Percentiles rank a stretch among this genome's conserved stretches.
Conservation (phyloP, 495 filamentous ascomycete genomes). For the Penicillium macrosclerotiorum region DNA sequence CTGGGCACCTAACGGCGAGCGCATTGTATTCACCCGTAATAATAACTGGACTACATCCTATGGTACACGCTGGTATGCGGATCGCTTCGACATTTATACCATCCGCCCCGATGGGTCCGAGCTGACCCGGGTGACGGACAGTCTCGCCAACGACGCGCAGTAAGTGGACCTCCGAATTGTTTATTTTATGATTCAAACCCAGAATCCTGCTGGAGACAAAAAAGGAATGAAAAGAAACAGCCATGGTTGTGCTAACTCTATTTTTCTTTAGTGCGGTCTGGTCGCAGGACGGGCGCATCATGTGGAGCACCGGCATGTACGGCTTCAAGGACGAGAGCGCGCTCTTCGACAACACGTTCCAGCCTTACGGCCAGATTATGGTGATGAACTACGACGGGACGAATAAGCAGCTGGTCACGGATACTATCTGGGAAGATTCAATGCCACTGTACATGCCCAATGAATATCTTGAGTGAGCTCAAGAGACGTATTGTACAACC, state of each 20-base stretch:
- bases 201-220: too few species aligned
- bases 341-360: constrained; percentile 34
- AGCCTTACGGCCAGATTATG: constrained; percentile 37
- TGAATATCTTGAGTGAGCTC: too few species aligned
- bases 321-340: constrained; percentile 33
- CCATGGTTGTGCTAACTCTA: too few species aligned
- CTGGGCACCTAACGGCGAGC: constrained; percentile 28
- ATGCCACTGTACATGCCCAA: constrained; percentile 32
- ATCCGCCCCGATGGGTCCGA: constrained; percentile 37
- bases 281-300: constrained; percentile 34
- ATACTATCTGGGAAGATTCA: constrained; percentile 36
- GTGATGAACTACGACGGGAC: constrained; percentile 32
- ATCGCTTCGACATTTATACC: constrained; percentile 37
- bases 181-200: too few species aligned
- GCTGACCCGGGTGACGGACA: constrained; percentile 29
- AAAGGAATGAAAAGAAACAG: too few species aligned
- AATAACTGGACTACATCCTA: constrained; percentile 13
- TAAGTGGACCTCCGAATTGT: too few species aligned
- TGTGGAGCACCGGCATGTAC: constrained; percentile 32
- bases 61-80: neutral
- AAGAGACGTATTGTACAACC: too few species aligned
- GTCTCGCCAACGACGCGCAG: constrained; percentile 40
- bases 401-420: constrained; percentile 29
- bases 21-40: constrained; percentile 33
- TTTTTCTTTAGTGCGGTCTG: too few species aligned